Base-by-base conservation (phyloP, 345 rosid genomes). In the Camelina hispida region DNA sequence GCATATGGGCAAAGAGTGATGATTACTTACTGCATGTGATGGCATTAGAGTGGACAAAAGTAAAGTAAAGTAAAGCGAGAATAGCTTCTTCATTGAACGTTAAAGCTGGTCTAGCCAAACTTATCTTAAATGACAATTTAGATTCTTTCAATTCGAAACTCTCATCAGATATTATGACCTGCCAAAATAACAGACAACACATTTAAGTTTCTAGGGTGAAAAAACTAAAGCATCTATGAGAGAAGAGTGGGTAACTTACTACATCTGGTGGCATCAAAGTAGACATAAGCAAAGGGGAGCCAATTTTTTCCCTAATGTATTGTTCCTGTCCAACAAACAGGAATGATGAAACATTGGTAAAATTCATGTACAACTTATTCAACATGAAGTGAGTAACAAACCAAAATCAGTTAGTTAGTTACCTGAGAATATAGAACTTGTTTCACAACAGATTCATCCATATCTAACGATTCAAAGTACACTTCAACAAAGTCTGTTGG, bases 401-500 rank as follows among this genome's bases (percentile, higher is more conserved):
- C 16, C 16, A 43, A 43, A 43, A 43, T 16, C 7, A 34, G 0
- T 7, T 2, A 20, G 18, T 32, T 14, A 28, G 30, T 28, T 34
- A 44, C 50, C 50, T 34, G 44, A 20, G 34, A 44, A 15, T 78
- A 85, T 25, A 92, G 37, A 76, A 90, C 82, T 78, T 68, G 88
- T 28, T 79, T 82, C 16, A 81, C 80, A 37, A 75, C 77, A 54
- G 89, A 81, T 54, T 83, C 77, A 80, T 86, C 83, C 51, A 83
- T 81, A 78, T 91, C 95, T 74, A 87, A 68, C 38, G 92, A 83
- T 73, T 90, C 89, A 76, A 92, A 84, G 75, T 86, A 95, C 52
- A 95, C 97, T 59, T 92, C 97, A 78, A 95, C 99, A 65, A 71
- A 22, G 62, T 95, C 96, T 5, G 91, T 95, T 44, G 98, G 98